These are phyloP conservation scores for Colletotrichum chrysophilum DNA, from an alignment of 2,329 filamentous ascomycete genomes.

Conservation along the genomic window DNA sequence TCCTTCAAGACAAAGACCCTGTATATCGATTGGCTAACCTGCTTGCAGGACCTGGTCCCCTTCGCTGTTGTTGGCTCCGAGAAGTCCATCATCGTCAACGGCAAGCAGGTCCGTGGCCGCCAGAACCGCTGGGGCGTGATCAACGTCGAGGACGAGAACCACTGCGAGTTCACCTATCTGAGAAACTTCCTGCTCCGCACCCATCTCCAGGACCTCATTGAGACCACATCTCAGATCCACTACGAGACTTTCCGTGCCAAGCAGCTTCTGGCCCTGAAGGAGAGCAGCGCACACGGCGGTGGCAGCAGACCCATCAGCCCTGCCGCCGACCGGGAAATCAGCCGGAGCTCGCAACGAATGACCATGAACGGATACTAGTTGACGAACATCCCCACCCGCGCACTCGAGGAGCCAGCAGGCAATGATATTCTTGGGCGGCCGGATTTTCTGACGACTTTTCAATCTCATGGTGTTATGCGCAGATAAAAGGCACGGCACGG, in stretches of 20 bases:
- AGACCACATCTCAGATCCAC: conserved; percentile 99
- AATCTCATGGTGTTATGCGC: conserved; percentile 22
- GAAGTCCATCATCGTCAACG: conserved; percentile 96
- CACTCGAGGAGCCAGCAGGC: conserved; percentile 14
- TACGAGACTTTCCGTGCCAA: conserved; percentile 99
- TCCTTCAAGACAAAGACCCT: neutral
- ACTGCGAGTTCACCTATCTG: conserved; percentile 99
- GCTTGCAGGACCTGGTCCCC: conserved; percentile 80
- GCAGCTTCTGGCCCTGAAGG: conserved; percentile 96
- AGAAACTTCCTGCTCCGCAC: conserved; percentile 98
- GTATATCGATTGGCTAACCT: conserved; percentile 36
- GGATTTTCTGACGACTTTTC: conserved; percentile 20
- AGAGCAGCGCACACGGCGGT: conserved; percentile 86
- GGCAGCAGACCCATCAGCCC: conserved; percentile 94
- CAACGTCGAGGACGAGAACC: conserved; percentile 98
- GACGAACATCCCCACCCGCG: neutral
- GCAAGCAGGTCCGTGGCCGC: conserved; percentile 95
- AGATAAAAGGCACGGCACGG: conserved; percentile 18
- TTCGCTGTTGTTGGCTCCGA: conserved; percentile 98
- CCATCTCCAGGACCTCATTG: conserved; percentile 97
- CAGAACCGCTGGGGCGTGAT: conserved; percentile 99
- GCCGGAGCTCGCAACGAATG: conserved; percentile 95
- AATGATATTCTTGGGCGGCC: conserved; percentile 18
- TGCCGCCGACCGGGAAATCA: conserved; percentile 91
- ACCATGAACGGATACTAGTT: conserved; percentile 97